Base-by-base conservation (phyloP, 2,329 filamentous ascomycete species). In the Trichoderma sp. region DNA sequence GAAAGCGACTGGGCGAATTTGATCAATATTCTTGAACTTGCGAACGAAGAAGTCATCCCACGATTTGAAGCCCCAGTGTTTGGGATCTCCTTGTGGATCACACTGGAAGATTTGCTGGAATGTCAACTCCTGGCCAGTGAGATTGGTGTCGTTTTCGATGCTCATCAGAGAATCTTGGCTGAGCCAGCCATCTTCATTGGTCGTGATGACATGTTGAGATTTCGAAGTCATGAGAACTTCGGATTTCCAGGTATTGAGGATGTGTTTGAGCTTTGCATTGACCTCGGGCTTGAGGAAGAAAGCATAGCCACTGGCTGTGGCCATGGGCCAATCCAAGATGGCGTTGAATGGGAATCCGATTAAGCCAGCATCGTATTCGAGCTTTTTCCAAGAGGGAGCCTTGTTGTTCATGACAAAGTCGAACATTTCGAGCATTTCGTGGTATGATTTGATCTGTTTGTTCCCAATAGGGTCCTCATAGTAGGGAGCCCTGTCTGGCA, bases 21-120 rank as follows among this genome's bases (percentile, higher is more conserved):
- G 34, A 34, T 77, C 73, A 9, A 70, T 63, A 12, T 77, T 67
- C 3, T 79, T 82, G 74, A 91, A 86, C 3, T 81, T 66, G 8
- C 90, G 83, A 0, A 86, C 88, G 79, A 92, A 92, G 80, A 91
- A 92, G 74, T 82, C 80, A 74, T 92, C 90, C 90, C 90, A 92
- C 0, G 87, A 90, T 57, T 81, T 85, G 81, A 83, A 92, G 6
- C 90, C 89, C 73, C 61, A 74, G 51, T 75, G 71, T 3, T 34
- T 43, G 0, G 58, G 65, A 11, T 73, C 74, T 12, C 28, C 51
- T 8, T 56, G 18, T 0, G 76, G 74, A n/a, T 77, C 73, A 12
- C 76, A 77, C 3, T 66, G 12, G 63, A 76, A 77, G 8, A 77
- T 62, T 15, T 75, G 61, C 18, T 72, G 34, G 32, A 77, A 77